phyloP scores from a whole-genome alignment of 331 rosid species.

The Acacia pycnantha region DNA sequence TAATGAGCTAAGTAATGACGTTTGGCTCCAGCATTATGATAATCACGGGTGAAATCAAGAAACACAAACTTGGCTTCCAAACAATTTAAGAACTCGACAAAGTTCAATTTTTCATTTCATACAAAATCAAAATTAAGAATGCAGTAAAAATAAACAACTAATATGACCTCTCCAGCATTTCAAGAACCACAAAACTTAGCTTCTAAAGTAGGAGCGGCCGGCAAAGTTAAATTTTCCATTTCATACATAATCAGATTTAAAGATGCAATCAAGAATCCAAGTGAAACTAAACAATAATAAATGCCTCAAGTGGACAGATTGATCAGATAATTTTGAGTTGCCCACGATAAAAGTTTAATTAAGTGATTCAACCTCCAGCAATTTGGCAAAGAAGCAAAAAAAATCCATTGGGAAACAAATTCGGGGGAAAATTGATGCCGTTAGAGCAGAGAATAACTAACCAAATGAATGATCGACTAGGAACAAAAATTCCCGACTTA shows the following conservation, averaged over 20 bases:
- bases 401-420: background rate
- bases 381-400: no score
- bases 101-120: no score
- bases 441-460: background rate
- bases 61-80: background rate
- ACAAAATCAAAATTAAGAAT: no score
- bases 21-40: background rate
- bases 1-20: background rate
- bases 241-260: background rate
- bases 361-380: no score
- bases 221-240: background rate
- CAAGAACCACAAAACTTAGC: no score
- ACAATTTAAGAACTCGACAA: background rate
- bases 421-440: background rate
- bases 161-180: no score
- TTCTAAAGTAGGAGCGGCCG: no score
- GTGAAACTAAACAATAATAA: background rate
- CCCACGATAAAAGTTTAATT: background rate
- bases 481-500: background rate
- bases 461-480: background rate
- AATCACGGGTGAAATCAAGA: background rate
- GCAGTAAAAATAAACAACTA: no score
- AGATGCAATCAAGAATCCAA: background rate
- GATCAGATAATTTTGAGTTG: background rate
- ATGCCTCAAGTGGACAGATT: background rate